Conservation (phyloP, 2,329 filamentous ascomycete species). For the Sphaerulina musiva region DNA sequence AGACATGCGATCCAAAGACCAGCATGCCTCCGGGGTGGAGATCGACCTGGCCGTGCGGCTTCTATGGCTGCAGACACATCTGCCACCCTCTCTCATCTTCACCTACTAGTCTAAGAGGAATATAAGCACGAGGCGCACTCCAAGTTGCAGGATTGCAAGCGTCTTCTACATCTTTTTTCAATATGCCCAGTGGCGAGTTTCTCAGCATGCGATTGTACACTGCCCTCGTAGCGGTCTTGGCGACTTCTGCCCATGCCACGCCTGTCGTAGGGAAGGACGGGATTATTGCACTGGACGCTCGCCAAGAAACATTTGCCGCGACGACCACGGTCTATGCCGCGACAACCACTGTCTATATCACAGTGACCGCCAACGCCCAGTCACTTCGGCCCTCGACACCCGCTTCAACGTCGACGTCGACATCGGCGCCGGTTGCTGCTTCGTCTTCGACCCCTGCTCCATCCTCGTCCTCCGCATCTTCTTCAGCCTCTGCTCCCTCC, state of each 20-base stretch:
- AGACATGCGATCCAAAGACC: constrained; percentile 8
- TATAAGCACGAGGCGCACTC: background rate
- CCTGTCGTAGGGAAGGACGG: background rate
- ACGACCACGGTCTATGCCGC: background rate
- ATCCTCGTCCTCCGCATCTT: background rate
- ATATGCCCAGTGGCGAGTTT: background rate
- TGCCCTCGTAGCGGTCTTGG: background rate
- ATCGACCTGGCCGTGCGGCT: background rate
- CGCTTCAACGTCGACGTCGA: background rate
- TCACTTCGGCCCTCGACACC: background rate
- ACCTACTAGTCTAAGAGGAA: background rate
- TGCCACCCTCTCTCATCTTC: background rate
- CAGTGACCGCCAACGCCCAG: background rate
- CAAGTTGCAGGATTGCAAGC: background rate
- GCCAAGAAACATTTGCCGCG: background rate
- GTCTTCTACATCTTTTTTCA: background rate
- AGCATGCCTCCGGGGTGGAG: background rate
- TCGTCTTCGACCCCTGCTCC: background rate
- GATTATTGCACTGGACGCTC: background rate
- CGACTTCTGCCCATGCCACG: constrained; percentile 1
- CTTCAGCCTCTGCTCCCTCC: background rate
- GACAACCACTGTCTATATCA: background rate
- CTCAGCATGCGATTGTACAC: constrained; percentile 1
- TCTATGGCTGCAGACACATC: background rate
- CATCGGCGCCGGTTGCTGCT: background rate